A percentile compares a stretch with the other conserved stretches of the same genome.
These are phyloP conservation scores for Tulasnella sp. DNA, from an alignment of 768 basidiomycete species.

Conservation along the genomic window DNA sequence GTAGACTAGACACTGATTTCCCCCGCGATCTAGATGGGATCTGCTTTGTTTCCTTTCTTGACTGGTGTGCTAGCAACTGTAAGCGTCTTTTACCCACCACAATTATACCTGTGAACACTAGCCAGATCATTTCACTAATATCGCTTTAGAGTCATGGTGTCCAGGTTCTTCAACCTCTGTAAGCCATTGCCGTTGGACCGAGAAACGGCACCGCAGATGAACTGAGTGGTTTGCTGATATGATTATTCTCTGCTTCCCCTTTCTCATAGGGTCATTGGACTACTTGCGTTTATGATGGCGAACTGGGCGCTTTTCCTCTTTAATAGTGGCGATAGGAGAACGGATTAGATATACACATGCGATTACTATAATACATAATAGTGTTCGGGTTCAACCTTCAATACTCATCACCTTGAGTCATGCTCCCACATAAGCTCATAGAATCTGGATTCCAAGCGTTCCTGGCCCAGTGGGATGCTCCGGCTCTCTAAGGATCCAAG, in stretches of 20 bases:
- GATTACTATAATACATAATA: too few relatives aligned
- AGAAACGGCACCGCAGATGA: too few relatives aligned
- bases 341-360: too few relatives aligned
- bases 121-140: neutral
- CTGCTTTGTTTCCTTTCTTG: constrained; percentile 60
- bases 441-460: too few relatives aligned
- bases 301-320: constrained; percentile 11
- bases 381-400: too few relatives aligned
- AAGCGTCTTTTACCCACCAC: neutral
- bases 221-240: neutral
- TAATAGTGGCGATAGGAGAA: constrained; percentile 2
- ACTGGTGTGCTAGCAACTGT: constrained; percentile 16
- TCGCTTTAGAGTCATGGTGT: constrained; percentile 5
- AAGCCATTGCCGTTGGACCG: neutral
- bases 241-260: neutral
- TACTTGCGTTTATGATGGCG: constrained; percentile 3
- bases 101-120: neutral
- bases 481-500: too few relatives aligned
- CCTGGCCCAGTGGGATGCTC: too few relatives aligned
- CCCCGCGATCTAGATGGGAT: constrained; percentile 46
- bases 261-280: neutral
- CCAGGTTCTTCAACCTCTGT: constrained; percentile 11
- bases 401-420: too few relatives aligned
- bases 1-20: too few relatives aligned
- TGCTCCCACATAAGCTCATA: too few relatives aligned